Evolutionary conservation across 139 green algal genomes (phyloP), one percentile per base, ranked within the genome.

Genomic region (Chlorella sorokiniana): DNA sequence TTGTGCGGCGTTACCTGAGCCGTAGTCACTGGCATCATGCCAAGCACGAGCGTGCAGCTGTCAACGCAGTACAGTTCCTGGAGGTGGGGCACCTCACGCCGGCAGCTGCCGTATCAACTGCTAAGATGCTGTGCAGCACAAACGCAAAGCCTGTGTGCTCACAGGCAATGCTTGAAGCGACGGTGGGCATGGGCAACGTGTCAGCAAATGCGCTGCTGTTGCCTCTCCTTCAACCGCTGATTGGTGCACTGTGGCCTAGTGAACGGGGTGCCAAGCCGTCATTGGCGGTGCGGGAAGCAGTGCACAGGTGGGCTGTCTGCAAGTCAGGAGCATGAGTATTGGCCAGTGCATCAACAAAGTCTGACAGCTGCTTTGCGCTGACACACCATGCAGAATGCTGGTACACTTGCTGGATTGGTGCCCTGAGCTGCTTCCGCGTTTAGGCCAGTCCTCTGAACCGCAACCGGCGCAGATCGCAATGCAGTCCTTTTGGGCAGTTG

Each of bases 311-410:
- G 18, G 18, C 22, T 65, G 56, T n/a, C n/a, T n/a, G n/a, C n/a
- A n/a, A n/a, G n/a, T n/a, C n/a, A n/a, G n/a, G n/a, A n/a, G n/a
- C n/a, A n/a, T n/a, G n/a, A n/a, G 59, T 29, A 65, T 4, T 25
- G 63, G 63, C 31, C 4, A 45, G 31, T 44, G 11, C 65, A 52
- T 63, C 41, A 42, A 22, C 31, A 64, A 31, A 29, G 69, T 27
- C 41, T 42, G 11, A 33, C 37, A 5, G 38, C 41, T 38, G 68
- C 41, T 29, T 37, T 65, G 25, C 59, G 59, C 59, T 65, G 22
- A 37, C 59, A 25, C 52, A 61, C 52, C 20, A 4, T 62, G 70
- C 70, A 77, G 70, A 33, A 52, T 79, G 52, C 73, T 79, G 51
- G 73, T 37, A 18, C n/a, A 41, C 7, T 33, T 79, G 73, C 73